Evolutionary conservation across 1,284 basidiomycete genomes (phyloP), one percentile per base, ranked within the genome.

Genomic region (Ceratorhiza oryzae-sativae): DNA sequence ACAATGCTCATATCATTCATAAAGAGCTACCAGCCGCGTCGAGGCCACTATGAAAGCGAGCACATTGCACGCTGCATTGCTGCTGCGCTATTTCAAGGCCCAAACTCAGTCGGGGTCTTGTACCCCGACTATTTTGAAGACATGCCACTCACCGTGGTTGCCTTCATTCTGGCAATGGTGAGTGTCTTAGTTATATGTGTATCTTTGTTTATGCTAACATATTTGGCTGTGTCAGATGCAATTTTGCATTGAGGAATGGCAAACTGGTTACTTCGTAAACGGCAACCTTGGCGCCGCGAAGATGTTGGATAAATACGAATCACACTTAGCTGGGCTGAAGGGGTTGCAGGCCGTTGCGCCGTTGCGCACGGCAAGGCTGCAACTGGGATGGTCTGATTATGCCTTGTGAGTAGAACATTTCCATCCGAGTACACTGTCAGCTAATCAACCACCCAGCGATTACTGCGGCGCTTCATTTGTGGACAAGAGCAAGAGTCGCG

Each of bases 221-320:
- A n/a, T n/a, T n/a, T n/a, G n/a, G n/a, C n/a, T n/a, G n/a, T n/a
- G n/a, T n/a, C 36, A 39, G 36, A 39, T 39, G 36, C 6, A 39
- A 6, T 53, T 51, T n/a, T 58, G 65, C 30, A 70, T 70, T n/a
- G n/a, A 58, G 41, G 65, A 70, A 27, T 70, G 65, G 65, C 18
- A 34, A 10, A 34, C 56, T 32, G 53, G 65, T 2, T 58, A 39
- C 30, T 39, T 32, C 6, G 36, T 46, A 30, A 58, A 46, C 18
- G 41, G 41, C 6, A 41, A 70, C 18, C 53, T 70, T 13, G 53
- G 65, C 25, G 45, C 45, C 25, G 65, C 25, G 1, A n/a, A n/a
- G 3, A 70, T 70, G 65, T 41, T 10, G 3, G 65, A 58, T 36
- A 70, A 48, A 18, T 70, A 58, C 30, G 53, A 70, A 15, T 25